phyloP scores from a whole-genome alignment of 1,139 yeast genomes.

The Chernovozyma aurita region DNA sequence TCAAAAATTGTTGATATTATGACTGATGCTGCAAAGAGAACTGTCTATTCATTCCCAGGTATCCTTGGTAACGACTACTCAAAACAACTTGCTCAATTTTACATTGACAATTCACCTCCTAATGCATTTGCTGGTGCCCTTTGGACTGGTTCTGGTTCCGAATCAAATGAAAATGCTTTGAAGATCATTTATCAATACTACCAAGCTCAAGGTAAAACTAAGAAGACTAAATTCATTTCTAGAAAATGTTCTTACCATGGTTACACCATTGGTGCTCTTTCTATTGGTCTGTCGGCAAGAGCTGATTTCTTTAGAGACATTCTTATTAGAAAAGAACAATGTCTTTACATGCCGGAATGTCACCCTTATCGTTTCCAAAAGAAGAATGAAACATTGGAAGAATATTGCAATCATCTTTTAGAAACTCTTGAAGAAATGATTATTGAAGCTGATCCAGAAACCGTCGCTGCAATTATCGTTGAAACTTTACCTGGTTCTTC shows the following conservation, averaged over 20 bases:
- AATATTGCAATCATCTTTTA: constrained; percentile 43
- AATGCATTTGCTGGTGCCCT: constrained; percentile 52
- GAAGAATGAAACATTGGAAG: constrained; percentile 44
- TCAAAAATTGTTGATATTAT: constrained; percentile 46
- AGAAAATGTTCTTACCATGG: constrained; percentile 58
- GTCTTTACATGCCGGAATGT: constrained; percentile 43
- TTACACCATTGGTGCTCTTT: constrained; percentile 50
- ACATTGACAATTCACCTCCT: constrained; percentile 49
- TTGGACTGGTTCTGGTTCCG: constrained; percentile 60
- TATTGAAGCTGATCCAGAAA: constrained; percentile 45
- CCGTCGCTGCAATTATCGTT: constrained; percentile 48
- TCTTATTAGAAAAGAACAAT: constrained; percentile 32
- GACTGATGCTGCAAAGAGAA: constrained; percentile 42
- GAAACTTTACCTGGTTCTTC: constrained; percentile 61
- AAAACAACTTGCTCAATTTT: constrained; percentile 49
- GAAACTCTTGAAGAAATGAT: constrained; percentile 46
- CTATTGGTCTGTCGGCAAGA: constrained; percentile 43
- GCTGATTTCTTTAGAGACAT: constrained; percentile 39
- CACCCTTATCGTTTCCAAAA: constrained; percentile 48
- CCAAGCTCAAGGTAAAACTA: constrained; percentile 44
- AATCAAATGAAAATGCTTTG: constrained; percentile 56
- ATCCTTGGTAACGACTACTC: constrained; percentile 39
- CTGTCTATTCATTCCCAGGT: constrained; percentile 45
- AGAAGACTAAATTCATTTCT: constrained; percentile 48
- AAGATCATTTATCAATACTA: constrained; percentile 55